Conservation (phyloP, 306 rosid species). For the Gillenia trifoliata region DNA sequence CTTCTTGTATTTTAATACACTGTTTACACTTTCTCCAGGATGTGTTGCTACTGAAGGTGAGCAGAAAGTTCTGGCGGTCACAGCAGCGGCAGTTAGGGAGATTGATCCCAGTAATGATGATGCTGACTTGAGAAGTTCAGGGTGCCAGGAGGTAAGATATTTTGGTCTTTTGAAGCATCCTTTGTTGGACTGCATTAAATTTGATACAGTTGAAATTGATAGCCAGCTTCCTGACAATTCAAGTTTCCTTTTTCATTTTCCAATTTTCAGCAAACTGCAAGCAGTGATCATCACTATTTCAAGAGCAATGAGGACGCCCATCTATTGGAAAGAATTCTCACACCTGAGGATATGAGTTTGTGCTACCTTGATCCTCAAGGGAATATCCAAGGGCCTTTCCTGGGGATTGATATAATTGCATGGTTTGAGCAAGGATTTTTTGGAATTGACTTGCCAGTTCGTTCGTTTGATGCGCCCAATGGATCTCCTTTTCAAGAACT, state of each 20-base stretch:
- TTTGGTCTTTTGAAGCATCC: constrained; percentile 29
- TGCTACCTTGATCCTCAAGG: constrained; percentile 76
- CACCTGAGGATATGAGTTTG: constrained; percentile 59
- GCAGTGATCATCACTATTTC: constrained; percentile 31
- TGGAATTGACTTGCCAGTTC: constrained; percentile 54
- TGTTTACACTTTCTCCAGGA: constrained; percentile 28
- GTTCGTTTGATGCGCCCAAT: constrained; percentile 54
- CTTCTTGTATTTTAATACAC: not conserved
- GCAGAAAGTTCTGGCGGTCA: constrained; percentile 16
- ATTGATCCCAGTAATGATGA: constrained; percentile 21
- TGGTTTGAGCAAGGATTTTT: constrained; percentile 78
- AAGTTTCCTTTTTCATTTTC: constrained; percentile 29
- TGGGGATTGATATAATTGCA: constrained; percentile 61
- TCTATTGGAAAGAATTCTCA: constrained; percentile 25
- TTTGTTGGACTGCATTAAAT: constrained; percentile 21
- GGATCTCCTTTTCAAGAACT: constrained; percentile 59
- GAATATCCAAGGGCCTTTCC: constrained; percentile 60
- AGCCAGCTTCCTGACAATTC: constrained; percentile 37
- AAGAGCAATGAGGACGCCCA: constrained; percentile 34
- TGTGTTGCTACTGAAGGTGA: constrained; percentile 25
- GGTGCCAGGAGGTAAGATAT: constrained; percentile 24
- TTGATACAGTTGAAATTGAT: constrained; percentile 29
- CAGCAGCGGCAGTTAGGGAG: constrained; percentile 29
- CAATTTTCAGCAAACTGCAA: constrained; percentile 33
- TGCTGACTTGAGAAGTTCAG: constrained; percentile 26